Percentiles rank a stretch among this genome's conserved stretches.
These are phyloP conservation scores for Pezizomycotina sp. DNA, from an alignment of 2,329 filamentous ascomycete genomes.

Conservation along the genomic window DNA sequence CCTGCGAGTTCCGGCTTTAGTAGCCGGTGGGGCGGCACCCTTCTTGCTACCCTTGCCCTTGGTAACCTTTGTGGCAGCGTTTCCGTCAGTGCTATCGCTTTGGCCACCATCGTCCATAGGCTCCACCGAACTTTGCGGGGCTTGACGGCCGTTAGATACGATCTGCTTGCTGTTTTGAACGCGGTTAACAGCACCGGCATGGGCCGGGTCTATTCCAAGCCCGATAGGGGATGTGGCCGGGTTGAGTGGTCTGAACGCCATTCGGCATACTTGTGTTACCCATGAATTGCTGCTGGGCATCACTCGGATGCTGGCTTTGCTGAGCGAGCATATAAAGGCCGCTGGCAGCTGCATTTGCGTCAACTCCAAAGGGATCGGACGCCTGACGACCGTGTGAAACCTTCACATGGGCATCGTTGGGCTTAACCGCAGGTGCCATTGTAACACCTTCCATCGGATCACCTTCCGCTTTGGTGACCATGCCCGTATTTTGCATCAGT, in stretches of 20 bases:
- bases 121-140: constrained; percentile 12
- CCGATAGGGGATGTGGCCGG: no score
- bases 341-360: constrained; percentile 84
- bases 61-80: constrained; percentile 13
- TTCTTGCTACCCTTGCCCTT: constrained; percentile 16
- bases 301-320: constrained; percentile 43
- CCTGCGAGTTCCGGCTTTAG: constrained; percentile 10
- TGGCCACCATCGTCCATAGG: no score
- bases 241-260: no score
- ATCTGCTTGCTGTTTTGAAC: no score
- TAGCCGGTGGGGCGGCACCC: constrained; percentile 7
- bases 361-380: constrained; percentile 61
- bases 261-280: constrained; percentile 14
- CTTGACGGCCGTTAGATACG: no score
- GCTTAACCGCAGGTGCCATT: constrained; percentile 28
- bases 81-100: constrained; percentile 15
- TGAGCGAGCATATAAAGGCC: constrained; percentile 81
- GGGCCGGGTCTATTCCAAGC: no score
- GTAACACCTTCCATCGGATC: constrained; percentile 25
- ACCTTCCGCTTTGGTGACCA: constrained; percentile 30
- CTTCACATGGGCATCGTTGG: constrained; percentile 19
- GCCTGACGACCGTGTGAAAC: constrained; percentile 30
- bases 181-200: no score
- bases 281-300: constrained; percentile 34
- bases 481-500: constrained; percentile 28